Evolutionary conservation across 202 grass and related monocot genomes (phyloP), one percentile per base, ranked within the genome.

Genomic region (Zoysia matrella): DNA sequence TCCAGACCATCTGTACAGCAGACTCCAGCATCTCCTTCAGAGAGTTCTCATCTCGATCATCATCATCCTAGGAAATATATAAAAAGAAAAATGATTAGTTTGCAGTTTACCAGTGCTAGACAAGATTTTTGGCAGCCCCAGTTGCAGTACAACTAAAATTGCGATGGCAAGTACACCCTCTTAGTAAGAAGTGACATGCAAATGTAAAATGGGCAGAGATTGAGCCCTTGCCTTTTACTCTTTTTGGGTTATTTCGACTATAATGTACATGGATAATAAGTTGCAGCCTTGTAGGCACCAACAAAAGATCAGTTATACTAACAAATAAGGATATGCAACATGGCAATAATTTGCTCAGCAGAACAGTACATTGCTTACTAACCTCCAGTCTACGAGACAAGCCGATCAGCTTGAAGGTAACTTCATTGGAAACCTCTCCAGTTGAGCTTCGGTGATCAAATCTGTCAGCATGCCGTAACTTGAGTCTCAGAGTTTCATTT

Each of bases 371-470:
- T 12, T 11, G 0, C 73, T 78, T 53, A 91, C 90, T 92, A 39
- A 92, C 95, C 84, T 68, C 79, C 65, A 98, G 76, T 64, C 18
- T 77, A 1, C 65, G 22, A 13, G 79, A 88, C n/a, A 98, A 58
- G 11, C 81, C 79, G 10, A 2, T 41, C 69, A 94, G 36, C 76
- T 86, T 88, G 22, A 98, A 82, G 11, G 49, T 56, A 76, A 94
- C 79, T 89, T 98, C 95, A 71, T 86, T 71, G 11, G 75, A 40
- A 67, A 83, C 73, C 77, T 94, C 92, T 52, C 95, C 79, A 63
- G 46, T 85, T 1, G 65, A 93, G 77, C 69, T 82, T 47, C 4
- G 54, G 68, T 82, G 65, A 64, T 84, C 67, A 46, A 94, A 93
- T 13, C 92, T 82, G 66, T 86, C 81, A 52, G 79, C 76, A 75